These are phyloP conservation scores for Phytophthora gonapodyides DNA, from an alignment of 352 stramenopile genomes.

Conservation along the genomic window DNA sequence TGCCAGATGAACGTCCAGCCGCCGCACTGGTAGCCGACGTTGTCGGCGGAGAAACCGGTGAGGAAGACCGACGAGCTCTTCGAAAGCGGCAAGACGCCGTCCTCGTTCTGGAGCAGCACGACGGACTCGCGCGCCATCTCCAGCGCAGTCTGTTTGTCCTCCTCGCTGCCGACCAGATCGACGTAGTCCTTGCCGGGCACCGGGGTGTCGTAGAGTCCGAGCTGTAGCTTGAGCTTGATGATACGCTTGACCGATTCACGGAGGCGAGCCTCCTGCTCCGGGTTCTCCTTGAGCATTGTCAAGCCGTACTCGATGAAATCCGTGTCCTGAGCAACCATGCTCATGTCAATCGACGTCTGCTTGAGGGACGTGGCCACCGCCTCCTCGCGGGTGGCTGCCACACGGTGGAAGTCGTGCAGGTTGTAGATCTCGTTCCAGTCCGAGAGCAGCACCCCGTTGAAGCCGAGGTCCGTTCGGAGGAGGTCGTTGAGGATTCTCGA, in stretches of 20 bases:
- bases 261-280: conserved; percentile 46
- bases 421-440: conserved; percentile 93
- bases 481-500: conserved; percentile 67
- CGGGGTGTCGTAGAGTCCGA: conserved; percentile 69
- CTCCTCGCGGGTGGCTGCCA: conserved; percentile 42
- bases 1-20: conserved; percentile 87
- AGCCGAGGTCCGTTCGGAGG: conserved; percentile 72
- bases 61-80: conserved; percentile 53
- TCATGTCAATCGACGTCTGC: conserved; percentile 89
- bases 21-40: conserved; percentile 67
- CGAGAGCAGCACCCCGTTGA: conserved; percentile 86
- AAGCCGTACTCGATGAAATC: conserved; percentile 52
- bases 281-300: conserved; percentile 42
- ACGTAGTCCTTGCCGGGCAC: conserved; percentile 52
- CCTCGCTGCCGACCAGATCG: conserved; percentile 40
- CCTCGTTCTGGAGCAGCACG: conserved; percentile 77
- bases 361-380: conserved; percentile 62
- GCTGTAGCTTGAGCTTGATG: conserved; percentile 70
- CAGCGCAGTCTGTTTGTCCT: conserved; percentile 53
- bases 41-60: conserved; percentile 59
- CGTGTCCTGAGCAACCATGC: conserved; percentile 68
- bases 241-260: conserved; percentile 58
- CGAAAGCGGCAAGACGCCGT: conserved; percentile 48
- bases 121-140: conserved; percentile 75
- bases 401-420: conserved; percentile 57